Evolutionary conservation across 768 basidiomycete species (phyloP).

Genomic region (Solioccasus polychromus): DNA sequence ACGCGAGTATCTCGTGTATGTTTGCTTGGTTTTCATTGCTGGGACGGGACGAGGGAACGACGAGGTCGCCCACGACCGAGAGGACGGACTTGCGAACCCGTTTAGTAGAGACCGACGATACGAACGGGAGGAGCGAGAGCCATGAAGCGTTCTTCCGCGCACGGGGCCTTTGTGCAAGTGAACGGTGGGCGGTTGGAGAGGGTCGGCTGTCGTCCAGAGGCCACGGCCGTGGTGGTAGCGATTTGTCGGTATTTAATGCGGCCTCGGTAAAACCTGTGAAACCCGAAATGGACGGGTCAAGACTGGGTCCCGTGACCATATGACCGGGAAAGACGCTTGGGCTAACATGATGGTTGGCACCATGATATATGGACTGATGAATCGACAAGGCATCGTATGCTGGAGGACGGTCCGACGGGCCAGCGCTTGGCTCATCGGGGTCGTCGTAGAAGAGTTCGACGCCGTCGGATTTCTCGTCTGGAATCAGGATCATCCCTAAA

Average conservation of each 20-base stretch:
- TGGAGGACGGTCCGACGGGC: slow-evolving; percentile 15
- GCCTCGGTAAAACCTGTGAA: not conserved
- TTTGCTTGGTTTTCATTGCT: not conserved
- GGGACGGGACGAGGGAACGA: slow-evolving; percentile 18
- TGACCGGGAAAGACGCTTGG: not conserved
- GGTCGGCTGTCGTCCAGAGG: not conserved
- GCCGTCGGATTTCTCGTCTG: too few species aligned
- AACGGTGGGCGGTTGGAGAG: not conserved
- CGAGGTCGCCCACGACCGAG: slow-evolving; percentile 51
- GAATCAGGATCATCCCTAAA: too few species aligned
- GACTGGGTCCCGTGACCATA: slow-evolving; percentile 1
- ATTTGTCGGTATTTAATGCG: not conserved
- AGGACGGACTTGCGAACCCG: slow-evolving; percentile 53
- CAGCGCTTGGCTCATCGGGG: too few species aligned
- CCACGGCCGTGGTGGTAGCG: not conserved
- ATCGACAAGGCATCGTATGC: slow-evolving; percentile 12
- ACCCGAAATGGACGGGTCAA: too few species aligned
- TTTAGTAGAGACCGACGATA: slow-evolving; percentile 30
- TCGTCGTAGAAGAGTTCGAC: too few species aligned
- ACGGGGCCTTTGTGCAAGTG: not conserved
- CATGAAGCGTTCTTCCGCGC: slow-evolving; percentile 20
- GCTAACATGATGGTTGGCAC: not conserved
- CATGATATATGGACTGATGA: not conserved
- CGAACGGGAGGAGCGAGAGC: slow-evolving; percentile 30
- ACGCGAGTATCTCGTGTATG: slow-evolving; percentile 47